phyloP scores from a whole-genome alignment of 768 basidiomycete species.

The Antrodiella citrinella region DNA sequence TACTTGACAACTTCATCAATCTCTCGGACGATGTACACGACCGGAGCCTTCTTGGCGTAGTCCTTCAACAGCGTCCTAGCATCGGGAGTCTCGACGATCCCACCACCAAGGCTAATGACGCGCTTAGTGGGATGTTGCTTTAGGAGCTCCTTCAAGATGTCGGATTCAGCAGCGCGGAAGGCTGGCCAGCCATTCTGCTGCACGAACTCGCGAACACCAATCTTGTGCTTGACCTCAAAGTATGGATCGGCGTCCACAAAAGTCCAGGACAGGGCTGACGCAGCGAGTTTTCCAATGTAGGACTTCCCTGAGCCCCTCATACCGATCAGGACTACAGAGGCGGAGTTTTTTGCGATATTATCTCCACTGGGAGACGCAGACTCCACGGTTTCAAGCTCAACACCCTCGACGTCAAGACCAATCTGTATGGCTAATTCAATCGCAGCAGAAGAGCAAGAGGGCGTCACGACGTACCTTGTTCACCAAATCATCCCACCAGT shows the following conservation, averaged over 20 bases:
- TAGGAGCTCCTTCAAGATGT: constrained; percentile 62
- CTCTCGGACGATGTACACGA: constrained; percentile 80
- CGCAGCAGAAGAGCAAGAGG: background rate
- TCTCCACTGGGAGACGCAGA: constrained; percentile 36
- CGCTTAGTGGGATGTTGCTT: constrained; percentile 45
- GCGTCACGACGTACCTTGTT: constrained; percentile 85
- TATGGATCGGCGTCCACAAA: constrained; percentile 80
- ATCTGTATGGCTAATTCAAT: no score
- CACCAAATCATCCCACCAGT: constrained; percentile 98
- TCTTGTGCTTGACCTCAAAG: constrained; percentile 58
- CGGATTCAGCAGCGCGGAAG: constrained; percentile 77
- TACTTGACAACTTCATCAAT: constrained; percentile 77
- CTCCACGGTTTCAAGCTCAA: constrained; percentile 51
- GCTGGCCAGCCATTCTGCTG: constrained; percentile 78
- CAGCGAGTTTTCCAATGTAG: constrained; percentile 74
- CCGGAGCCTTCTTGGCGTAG: constrained; percentile 58
- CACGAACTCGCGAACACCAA: constrained; percentile 69
- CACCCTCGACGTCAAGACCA: constrained; percentile 79
- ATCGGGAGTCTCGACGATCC: constrained; percentile 79
- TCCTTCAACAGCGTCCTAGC: constrained; percentile 66
- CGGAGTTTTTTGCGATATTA: constrained; percentile 25
- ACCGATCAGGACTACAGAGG: constrained; percentile 75
- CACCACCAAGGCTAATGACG: constrained; percentile 89
- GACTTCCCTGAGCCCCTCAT: constrained; percentile 99
- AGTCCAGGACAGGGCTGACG: constrained; percentile 60